Conservation (phyloP, 306 rosid species). For the Quercus berberidifolia region DNA sequence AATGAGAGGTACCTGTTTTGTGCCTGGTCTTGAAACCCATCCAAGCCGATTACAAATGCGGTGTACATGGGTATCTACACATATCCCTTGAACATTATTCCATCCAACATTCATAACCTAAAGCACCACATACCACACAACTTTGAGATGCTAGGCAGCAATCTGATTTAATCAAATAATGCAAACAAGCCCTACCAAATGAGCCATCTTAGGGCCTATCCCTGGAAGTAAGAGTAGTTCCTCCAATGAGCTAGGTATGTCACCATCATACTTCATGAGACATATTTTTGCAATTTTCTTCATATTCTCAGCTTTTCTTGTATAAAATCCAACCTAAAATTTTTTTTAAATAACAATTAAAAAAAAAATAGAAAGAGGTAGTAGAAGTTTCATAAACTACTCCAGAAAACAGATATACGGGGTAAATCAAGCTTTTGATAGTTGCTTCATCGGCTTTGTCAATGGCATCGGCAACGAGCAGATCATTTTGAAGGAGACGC, state of each 20-base stretch:
- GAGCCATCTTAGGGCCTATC: slow-evolving; percentile 98
- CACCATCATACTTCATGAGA: slow-evolving; percentile 75
- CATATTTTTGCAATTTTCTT: slow-evolving; percentile 87
- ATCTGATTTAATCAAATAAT: slow-evolving; percentile 9
- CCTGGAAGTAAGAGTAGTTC: slow-evolving; percentile 91
- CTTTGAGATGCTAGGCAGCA: slow-evolving; percentile 19
- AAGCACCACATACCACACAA: slow-evolving; percentile 14
- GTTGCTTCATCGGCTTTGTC: slow-evolving; percentile 76
- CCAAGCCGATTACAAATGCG: slow-evolving; percentile 92
- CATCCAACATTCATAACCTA: slow-evolving; percentile 94
- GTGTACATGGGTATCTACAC: slow-evolving; percentile 96
- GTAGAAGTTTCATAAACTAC: slow-evolving; percentile 6
- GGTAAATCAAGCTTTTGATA: slow-evolving; percentile 73
- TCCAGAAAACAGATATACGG: slow-evolving; percentile 42
- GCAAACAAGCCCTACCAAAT: slow-evolving; percentile 54
- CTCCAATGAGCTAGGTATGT: slow-evolving; percentile 77
- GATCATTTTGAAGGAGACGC: slow-evolving; percentile 62
- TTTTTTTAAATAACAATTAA: not conserved
- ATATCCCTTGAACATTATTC: slow-evolving; percentile 92
- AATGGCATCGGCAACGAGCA: slow-evolving; percentile 73
- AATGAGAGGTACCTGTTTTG: slow-evolving; percentile 58
- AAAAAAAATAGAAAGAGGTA: not conserved
- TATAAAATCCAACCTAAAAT: slow-evolving; percentile 83
- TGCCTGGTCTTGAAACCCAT: slow-evolving; percentile 74
- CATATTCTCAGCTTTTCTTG: slow-evolving; percentile 75